phyloP scores from a whole-genome alignment of 306 rosid genomes.

The Lathyrus oleraceus region DNA sequence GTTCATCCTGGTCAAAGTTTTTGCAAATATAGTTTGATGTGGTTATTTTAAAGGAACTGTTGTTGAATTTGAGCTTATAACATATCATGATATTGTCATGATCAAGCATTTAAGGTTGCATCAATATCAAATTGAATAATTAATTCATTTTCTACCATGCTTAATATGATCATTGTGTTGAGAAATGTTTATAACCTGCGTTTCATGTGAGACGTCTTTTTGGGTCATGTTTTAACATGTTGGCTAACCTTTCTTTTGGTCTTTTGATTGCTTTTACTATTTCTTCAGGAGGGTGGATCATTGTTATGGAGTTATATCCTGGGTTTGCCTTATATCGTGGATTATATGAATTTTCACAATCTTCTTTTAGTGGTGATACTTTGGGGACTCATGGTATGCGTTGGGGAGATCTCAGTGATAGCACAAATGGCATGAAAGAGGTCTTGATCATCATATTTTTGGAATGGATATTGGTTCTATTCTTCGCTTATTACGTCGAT shows the following conservation, averaged over 20 bases:
- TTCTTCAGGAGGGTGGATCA: slow-evolving; percentile 59
- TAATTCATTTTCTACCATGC: slow-evolving; percentile 10
- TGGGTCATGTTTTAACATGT: slow-evolving; percentile 9
- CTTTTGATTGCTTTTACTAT: slow-evolving; percentile 23
- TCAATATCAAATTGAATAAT: not conserved
- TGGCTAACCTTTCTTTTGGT: slow-evolving; percentile 24
- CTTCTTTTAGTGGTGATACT: slow-evolving; percentile 49
- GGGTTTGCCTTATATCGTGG: slow-evolving; percentile 84
- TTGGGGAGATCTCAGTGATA: slow-evolving; percentile 67
- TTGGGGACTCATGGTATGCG: slow-evolving; percentile 74
- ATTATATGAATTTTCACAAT: slow-evolving; percentile 66
- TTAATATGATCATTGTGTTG: slow-evolving; percentile 12
- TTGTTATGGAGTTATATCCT: slow-evolving; percentile 76
- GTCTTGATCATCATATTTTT: slow-evolving; percentile 61
- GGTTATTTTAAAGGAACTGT: not conserved
- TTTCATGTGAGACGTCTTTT: slow-evolving; percentile 18
- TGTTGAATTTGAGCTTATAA: not conserved
- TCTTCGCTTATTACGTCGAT: slow-evolving; percentile 67
- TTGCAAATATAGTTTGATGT: not conserved
- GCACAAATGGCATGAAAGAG: slow-evolving; percentile 68
- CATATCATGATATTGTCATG: not conserved
- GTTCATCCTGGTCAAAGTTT: not conserved
- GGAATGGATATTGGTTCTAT: slow-evolving; percentile 69
- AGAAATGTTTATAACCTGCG: not conserved
- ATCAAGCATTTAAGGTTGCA: not conserved